Evolutionary conservation across 1,284 basidiomycete species (phyloP).

Genomic region (Apiotrichum brassicae): DNA sequence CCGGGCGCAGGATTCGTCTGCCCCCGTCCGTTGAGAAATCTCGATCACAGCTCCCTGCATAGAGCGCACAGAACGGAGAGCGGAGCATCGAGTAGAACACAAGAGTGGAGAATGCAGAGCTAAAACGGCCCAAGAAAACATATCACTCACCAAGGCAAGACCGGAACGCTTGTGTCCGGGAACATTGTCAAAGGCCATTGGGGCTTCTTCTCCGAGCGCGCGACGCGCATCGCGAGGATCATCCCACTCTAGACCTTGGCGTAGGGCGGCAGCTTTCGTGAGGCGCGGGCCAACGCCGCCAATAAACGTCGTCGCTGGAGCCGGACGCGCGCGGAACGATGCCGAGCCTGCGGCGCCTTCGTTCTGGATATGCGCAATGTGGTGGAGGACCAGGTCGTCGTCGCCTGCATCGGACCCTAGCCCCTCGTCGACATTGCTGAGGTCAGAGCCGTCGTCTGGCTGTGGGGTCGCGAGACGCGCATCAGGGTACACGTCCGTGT

Average conservation of each 20-base stretch:
- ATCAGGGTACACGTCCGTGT: not conserved
- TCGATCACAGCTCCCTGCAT: too few species aligned
- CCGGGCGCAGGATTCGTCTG: too few species aligned
- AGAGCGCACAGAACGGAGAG: too few species aligned
- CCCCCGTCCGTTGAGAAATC: too few species aligned
- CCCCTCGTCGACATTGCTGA: not conserved
- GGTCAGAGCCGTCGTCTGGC: not conserved
- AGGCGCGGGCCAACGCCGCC: constrained; percentile 29
- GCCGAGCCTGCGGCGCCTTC: not conserved
- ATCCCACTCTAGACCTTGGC: constrained; percentile 33
- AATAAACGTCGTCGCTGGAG: constrained; percentile 14
- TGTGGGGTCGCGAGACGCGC: not conserved
- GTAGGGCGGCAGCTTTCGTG: constrained; percentile 31
- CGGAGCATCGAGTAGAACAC: not conserved
- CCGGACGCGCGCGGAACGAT: constrained; percentile 30
- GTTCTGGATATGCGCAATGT: constrained; percentile 6
- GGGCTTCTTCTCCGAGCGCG: constrained; percentile 6
- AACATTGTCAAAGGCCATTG: constrained; percentile 17
- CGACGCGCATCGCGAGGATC: constrained; percentile 16
- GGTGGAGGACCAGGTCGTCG: constrained; percentile 22
- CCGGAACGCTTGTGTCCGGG: constrained; percentile 30
- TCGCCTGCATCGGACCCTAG: not conserved
- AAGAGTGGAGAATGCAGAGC: not conserved
- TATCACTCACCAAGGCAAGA: constrained; percentile 26
- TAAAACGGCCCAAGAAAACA: too few species aligned